These are phyloP conservation scores for Phaffomyces thermotolerans DNA, from an alignment of 805 yeast genomes.

Conservation along the genomic window DNA sequence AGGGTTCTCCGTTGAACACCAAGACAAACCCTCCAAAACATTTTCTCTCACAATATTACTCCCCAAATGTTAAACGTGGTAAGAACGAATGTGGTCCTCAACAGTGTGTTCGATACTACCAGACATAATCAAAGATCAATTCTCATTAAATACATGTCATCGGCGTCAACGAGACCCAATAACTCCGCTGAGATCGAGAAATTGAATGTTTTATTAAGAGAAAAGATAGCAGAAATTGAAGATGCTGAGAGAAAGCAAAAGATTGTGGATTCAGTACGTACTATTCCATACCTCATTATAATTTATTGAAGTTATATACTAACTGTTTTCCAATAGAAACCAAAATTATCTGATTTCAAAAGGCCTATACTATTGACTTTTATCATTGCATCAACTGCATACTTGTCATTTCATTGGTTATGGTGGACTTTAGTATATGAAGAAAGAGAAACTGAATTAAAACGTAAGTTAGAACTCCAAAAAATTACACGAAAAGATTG, in stretches of 20 bases:
- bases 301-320: background rate
- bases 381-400: constrained; percentile 20
- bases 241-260: constrained; percentile 11
- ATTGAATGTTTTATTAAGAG: constrained; percentile 15
- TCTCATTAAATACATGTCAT: background rate
- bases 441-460: constrained; percentile 15
- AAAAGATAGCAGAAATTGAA: constrained; percentile 17
- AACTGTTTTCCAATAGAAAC: constrained; percentile 12
- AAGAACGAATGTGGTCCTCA: too few species aligned
- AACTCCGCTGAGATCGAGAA: constrained; percentile 20
- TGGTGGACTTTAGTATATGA: constrained; percentile 22
- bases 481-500: background rate
- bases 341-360: constrained; percentile 20
- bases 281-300: too few species aligned
- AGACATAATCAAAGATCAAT: background rate
- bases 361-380: constrained; percentile 20
- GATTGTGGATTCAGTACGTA: constrained; percentile 12
- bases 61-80: too few species aligned
- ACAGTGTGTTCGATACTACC: too few species aligned
- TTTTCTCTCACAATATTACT: too few species aligned
- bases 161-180: background rate
- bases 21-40: too few species aligned
- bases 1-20: too few species aligned
- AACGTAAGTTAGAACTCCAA: constrained; percentile 11
- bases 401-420: constrained; percentile 15